Base-by-base conservation (phyloP, 208 protist genomes). In the Porcisia deanei region DNA sequence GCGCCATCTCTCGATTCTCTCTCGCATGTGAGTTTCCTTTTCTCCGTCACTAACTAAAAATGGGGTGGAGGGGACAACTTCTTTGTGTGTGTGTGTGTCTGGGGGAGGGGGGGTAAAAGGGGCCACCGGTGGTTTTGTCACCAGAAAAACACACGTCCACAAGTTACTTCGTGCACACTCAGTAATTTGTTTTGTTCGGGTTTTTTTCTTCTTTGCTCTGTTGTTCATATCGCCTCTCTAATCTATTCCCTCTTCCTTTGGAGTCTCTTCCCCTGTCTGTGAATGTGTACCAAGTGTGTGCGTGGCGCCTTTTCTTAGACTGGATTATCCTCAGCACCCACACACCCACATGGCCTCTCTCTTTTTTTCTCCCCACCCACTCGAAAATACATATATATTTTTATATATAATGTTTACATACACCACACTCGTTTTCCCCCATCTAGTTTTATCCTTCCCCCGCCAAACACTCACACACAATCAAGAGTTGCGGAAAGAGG, bases 181-280 rank as follows among this genome's bases (percentile, higher is more conserved):
- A 4, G 34, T 45, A 30, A 37, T n/a, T 30, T 25, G n/a, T 53
- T 53, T 69, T 20, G 25, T 67, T 69, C 57, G 67, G 68, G 57
- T 72, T 61, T 76, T 60, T 55, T 71, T 82, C 74, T 53, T 55
- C 10, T 45, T 77, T 47, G 18, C 52, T 69, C 45, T 75, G 49
- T 75, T 53, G 9, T 60, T 22, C 34, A 53, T 22, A 60, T 68
- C 6, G 4, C 25, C 7, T 65, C 2, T 65, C 41, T 64, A n/a
- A n/a, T 61, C 12, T 20, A 34, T 49, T 8, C 6, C 22, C 1
- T 65, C n/a, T 45, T 54, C 5, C 63, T 71, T 73, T 68, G 72
- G 60, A 67, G 58, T 72, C 45, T 57, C 66, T 83, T 71, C 30
- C 60, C 49, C 72, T 52, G 53, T 67, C 57, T 30, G 30, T 30